Evolutionary conservation across 2,329 filamentous ascomycete genomes (phyloP).

Genomic region (Talaromyces sp.): DNA sequence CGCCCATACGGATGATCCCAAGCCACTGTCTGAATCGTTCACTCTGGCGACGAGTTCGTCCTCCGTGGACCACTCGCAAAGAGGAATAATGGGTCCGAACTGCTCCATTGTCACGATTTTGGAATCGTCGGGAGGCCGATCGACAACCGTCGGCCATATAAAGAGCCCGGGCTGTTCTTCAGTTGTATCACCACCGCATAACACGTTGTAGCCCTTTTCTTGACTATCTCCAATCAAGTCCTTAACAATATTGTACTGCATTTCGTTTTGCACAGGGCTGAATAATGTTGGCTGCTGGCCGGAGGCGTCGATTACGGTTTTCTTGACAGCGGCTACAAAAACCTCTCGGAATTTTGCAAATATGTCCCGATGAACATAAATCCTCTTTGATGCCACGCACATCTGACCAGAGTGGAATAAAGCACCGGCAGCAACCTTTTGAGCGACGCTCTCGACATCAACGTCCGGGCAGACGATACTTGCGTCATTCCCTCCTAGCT

Average conservation of each 20-base stretch:
- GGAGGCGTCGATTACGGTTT: conserved; percentile 15
- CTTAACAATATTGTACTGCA: conserved; percentile 55
- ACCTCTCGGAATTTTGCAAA: conserved; percentile 43
- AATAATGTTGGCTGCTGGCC: conserved; percentile 41
- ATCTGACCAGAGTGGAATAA: conserved; percentile 53
- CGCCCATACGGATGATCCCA: conserved; percentile 43
- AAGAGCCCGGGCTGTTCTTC: conserved; percentile 43
- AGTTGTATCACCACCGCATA: conserved; percentile 40
- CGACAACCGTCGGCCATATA: conserved; percentile 51
- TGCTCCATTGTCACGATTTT: conserved; percentile 50
- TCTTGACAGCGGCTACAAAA: conserved; percentile 37
- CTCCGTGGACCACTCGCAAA: conserved; percentile 52
- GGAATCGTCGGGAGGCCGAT: conserved; percentile 48
- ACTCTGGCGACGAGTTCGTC: conserved; percentile 40
- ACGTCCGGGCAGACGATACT: conserved; percentile 50
- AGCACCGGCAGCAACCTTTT: conserved; percentile 39
- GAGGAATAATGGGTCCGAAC: conserved; percentile 56
- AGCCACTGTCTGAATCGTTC: conserved; percentile 37
- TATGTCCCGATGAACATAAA: conserved; percentile 54
- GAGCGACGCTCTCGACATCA: conserved; percentile 31
- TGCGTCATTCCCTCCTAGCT: conserved; percentile 52
- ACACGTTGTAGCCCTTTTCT: conserved; percentile 46
- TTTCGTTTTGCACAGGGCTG: conserved; percentile 56
- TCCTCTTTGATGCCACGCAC: conserved; percentile 48
- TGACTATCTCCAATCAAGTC: conserved; percentile 50